A percentile compares a stretch with the other conserved stretches of the same genome.
phyloP scores from a whole-genome alignment of 1,284 basidiomycete species.

The Naganishia sp. region DNA sequence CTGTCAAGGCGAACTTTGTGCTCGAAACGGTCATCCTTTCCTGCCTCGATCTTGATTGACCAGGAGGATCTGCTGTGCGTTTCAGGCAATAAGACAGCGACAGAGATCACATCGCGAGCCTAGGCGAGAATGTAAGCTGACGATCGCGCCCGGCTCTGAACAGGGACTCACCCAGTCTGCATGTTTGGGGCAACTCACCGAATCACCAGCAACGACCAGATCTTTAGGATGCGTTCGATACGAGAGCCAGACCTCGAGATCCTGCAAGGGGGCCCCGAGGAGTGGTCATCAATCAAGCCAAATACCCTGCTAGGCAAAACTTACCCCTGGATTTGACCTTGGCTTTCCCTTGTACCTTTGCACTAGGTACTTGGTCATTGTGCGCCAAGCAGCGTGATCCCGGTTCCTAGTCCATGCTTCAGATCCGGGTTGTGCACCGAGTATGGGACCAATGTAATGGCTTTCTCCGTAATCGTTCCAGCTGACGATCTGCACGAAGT shows the following conservation, averaged over 20 bases:
- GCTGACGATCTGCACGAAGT: slow-evolving; percentile 52
- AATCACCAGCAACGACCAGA: slow-evolving; percentile 37
- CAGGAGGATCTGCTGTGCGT: not conserved
- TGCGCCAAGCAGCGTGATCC: slow-evolving; percentile 49
- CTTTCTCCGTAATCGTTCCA: slow-evolving; percentile 56
- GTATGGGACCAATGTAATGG: slow-evolving; percentile 50
- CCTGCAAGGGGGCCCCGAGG: not conserved
- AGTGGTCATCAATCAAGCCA: not conserved
- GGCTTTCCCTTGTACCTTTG: slow-evolving; percentile 41
- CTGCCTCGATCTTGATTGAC: slow-evolving; percentile 4
- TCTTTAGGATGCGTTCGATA: slow-evolving; percentile 45
- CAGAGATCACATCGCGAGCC: slow-evolving; percentile 52
- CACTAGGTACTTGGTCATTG: slow-evolving; percentile 46
- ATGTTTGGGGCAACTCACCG: slow-evolving; percentile 43
- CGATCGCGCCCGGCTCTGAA: not conserved
- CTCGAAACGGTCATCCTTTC: slow-evolving; percentile 36
- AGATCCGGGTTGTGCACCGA: slow-evolving; percentile 50
- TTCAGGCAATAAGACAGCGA: slow-evolving; percentile 40
- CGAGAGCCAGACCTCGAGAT: slow-evolving; percentile 45
- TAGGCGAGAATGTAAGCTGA: slow-evolving; percentile 29
- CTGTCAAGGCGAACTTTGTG: not conserved
- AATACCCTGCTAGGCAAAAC: not conserved
- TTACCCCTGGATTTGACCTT: not conserved
- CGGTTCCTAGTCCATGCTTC: slow-evolving; percentile 49
- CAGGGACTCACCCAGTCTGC: slow-evolving; percentile 46